Evolutionary conservation across 2,329 filamentous ascomycete genomes (phyloP).

Genomic region (Neonectria coccinea): DNA sequence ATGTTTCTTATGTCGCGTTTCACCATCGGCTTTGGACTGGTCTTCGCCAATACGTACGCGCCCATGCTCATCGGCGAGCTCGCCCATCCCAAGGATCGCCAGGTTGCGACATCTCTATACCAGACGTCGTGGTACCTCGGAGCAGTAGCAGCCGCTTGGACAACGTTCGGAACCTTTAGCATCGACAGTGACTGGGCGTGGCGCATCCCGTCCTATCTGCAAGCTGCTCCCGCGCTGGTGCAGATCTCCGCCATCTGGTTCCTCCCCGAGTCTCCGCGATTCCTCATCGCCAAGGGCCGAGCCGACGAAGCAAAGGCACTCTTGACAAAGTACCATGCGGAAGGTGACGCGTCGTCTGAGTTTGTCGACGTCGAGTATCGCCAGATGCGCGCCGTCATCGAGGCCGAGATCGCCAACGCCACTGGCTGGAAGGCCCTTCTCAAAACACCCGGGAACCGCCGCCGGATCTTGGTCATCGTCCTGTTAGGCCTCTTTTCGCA

Average conservation of each 20-base stretch:
- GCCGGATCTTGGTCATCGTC: conserved; percentile 24
- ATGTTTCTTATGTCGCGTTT: conserved; percentile 67
- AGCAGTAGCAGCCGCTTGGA: conserved; percentile 56
- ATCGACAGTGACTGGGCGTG: conserved; percentile 48
- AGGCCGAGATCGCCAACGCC: conserved; percentile 26
- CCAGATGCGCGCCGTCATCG: conserved; percentile 36
- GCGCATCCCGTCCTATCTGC: conserved; percentile 47
- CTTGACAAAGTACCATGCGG: conserved; percentile 29
- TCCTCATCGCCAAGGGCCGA: conserved; percentile 58
- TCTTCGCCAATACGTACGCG: conserved; percentile 63
- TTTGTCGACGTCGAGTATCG: conserved; percentile 31
- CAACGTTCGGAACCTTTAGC: conserved; percentile 54
- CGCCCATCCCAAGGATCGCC: conserved; percentile 64
- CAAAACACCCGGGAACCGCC: conserved; percentile 24
- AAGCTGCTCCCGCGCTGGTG: conserved; percentile 35
- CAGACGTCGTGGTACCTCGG: conserved; percentile 62
- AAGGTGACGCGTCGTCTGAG: background rate
- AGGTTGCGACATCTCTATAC: conserved; percentile 64
- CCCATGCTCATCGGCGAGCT: conserved; percentile 66
- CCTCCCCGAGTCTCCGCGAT: conserved; percentile 71
- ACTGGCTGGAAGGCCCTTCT: conserved; percentile 29
- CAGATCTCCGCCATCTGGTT: conserved; percentile 55
- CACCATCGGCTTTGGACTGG: conserved; percentile 65
- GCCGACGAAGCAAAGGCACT: conserved; percentile 53
- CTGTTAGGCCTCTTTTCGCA: conserved; percentile 37